Base-by-base conservation (phyloP, 495 filamentous ascomycete genomes). In the Penicillium verhagenii region DNA sequence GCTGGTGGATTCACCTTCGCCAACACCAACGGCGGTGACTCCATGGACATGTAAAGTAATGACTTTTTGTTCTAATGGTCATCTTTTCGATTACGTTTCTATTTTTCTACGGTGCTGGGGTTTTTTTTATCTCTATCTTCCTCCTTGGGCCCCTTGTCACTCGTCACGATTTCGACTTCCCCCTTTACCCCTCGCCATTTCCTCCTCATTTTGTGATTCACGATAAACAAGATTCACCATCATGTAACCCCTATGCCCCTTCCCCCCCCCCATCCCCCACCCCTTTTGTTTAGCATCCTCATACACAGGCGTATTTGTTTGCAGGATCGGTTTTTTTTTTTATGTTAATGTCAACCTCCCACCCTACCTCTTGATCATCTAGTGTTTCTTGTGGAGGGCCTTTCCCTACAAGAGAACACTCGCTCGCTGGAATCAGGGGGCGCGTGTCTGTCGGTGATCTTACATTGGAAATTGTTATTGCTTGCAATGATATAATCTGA, bases 21-120 rank as follows among this genome's bases (percentile, higher is more conserved):
- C 55, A 96, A 95, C 65, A 89, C 90, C 55, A 96, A 95, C 73
- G 92, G 90, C 49, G 73, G 69, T 62, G 94, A 96, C 71, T 90
- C 89, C 26, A 99, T 99, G 95, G 95, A 99, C 65, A 99, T 99
- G 94, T 97, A 89, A 86, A 79, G 50, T 28, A 18, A 14, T 52
- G 46, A 7, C 33, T 18, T 43, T 47, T 35, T 37, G 8, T 42
- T 37, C 16, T 28, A 19, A 9, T 18, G 6, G 19, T n/a, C 49
- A 43, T 24, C n/a, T 42, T 13, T 31, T 43, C 37, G 25, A 43
- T 26, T 9, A 26, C 23, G 13, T n/a, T 16, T 26, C 5, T 23
- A 11, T 26, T 45, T 10, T 26, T 9, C n/a, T 42, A 19, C n/a
- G 25, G 37, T n/a, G 40, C 23, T 28, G 23, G 52, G 47, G 40